These are phyloP conservation scores for Rhizomucor miehei DNA, from an alignment of 371 early-diverging fungal species.

Conservation along the genomic window DNA sequence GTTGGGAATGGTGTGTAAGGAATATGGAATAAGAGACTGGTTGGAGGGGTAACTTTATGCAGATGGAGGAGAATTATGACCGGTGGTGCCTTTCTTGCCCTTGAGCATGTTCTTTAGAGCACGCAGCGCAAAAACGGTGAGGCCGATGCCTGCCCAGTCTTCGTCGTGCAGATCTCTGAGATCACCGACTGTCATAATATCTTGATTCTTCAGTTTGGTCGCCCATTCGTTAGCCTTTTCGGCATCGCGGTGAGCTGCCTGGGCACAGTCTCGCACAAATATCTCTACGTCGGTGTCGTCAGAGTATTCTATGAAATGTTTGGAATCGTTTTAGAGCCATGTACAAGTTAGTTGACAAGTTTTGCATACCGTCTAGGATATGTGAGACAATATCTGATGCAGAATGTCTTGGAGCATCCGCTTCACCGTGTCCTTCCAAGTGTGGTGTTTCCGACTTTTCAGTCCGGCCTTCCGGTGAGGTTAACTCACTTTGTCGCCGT, in stretches of 20 bases:
- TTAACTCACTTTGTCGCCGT: constrained; percentile 7
- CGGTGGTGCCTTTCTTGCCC: not conserved
- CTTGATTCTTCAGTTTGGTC: constrained; percentile 67
- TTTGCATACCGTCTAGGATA: constrained; percentile 14
- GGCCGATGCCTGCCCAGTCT: constrained; percentile 75
- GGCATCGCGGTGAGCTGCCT: constrained; percentile 60
- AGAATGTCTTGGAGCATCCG: constrained; percentile 9
- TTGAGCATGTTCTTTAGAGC: constrained; percentile 79
- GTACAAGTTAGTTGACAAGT: constrained; percentile 6
- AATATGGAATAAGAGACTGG: too few relatives aligned
- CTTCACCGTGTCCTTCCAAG: not conserved
- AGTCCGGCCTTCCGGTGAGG: too few relatives aligned
- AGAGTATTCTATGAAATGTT: constrained; percentile 44
- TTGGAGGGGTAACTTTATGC: too few relatives aligned
- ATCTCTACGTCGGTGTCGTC: constrained; percentile 68
- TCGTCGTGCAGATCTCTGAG: constrained; percentile 74
- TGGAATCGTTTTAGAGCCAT: not conserved
- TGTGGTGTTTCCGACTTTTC: not conserved
- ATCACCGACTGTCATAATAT: constrained; percentile 83
- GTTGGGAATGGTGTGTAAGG: too few relatives aligned
- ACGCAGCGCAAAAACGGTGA: constrained; percentile 88
- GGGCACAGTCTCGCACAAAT: constrained; percentile 68
- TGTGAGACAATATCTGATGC: constrained; percentile 9
- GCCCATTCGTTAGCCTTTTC: constrained; percentile 84
- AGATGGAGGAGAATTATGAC: too few relatives aligned